Evolutionary conservation across 805 yeast species (phyloP), one percentile per base, ranked within the genome.

Genomic region (Ogataea philodendri): DNA sequence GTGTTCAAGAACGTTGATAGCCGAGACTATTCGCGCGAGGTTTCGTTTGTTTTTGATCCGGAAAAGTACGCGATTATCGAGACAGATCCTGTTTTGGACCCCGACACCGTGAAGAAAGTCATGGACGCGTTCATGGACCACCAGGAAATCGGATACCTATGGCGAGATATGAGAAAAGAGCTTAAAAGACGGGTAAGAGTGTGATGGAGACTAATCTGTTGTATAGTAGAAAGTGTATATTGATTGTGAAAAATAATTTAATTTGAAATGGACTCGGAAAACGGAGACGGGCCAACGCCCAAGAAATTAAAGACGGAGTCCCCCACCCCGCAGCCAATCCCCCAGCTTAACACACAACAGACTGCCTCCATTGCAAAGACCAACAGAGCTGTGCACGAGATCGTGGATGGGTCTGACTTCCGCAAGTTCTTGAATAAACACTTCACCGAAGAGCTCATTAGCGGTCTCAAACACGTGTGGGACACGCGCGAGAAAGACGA

Each of bases 371-470:
- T 35, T 2, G 44, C 42, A 2, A 46, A 48, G 17, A 31, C 51
- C 6, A 41, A 32, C 11, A 53, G 44, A 32, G 49, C 51, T 3
- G 30, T 37, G 3, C 49, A 53, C 26, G 77, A 72, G 41, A 60
- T 72, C 13, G 72, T 74, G 8, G 80, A 78, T 10, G 81, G 81
- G 1, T 70, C 76, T 2, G 63, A 72, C 0, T 56, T 75, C 6
- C 59, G 81, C 39, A 65, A 61, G 31, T 75, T 71, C 53, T 56
- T 75, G 46, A 73, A 75, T 48, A 54, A 65, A 42, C 61, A 72
- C 39, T 48, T 75, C 32, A 72, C 79, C 1, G 46, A 40, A n/a
- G 67, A 69, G 26, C 51, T 75, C 28, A 51, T 73, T 16, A 62
- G 57, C 10, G 76, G 76, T 4, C 54, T 75, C 34, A 59, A 65